A percentile compares a stretch with the other conserved stretches of the same genome.
Evolutionary conservation across 2,329 filamentous ascomycete species (phyloP).

Genomic region (Xylaria sp.): DNA sequence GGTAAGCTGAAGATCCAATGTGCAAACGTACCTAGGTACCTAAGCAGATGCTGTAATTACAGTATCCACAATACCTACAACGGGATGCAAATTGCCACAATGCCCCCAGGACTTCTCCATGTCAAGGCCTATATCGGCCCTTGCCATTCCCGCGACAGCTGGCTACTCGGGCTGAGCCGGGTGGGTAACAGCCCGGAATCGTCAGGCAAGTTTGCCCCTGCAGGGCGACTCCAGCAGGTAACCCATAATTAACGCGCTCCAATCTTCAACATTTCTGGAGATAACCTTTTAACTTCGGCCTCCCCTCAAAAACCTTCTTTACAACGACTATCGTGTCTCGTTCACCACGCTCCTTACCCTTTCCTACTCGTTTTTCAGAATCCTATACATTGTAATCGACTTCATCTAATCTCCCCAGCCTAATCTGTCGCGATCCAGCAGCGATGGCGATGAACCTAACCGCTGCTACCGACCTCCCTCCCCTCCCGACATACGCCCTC

Average conservation of each 20-base stretch:
- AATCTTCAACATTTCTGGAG: conserved; percentile 20
- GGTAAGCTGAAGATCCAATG: background rate
- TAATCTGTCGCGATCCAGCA: conserved; percentile 32
- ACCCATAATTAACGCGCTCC: conserved; percentile 32
- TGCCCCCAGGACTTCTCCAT: background rate
- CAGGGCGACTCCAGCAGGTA: background rate
- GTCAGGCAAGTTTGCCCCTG: background rate
- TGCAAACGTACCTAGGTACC: background rate
- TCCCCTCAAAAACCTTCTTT: conserved; percentile 28
- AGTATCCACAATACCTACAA: conserved; percentile 13
- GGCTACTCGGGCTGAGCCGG: conserved; percentile 20
- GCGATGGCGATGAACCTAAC: conserved; percentile 62
- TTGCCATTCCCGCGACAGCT: conserved; percentile 18
- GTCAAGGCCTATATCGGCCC: conserved; percentile 5
- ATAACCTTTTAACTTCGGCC: conserved; percentile 3
- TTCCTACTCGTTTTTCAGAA: conserved; percentile 36
- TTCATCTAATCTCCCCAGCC: conserved; percentile 18
- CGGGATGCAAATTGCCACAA: conserved; percentile 20
- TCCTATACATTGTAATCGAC: conserved; percentile 41
- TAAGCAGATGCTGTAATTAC: background rate
- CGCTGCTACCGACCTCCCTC: conserved; percentile 75
- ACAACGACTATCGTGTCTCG: conserved; percentile 21
- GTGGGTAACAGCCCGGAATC: background rate
- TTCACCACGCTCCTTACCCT: conserved; percentile 36
- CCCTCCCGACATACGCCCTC: conserved; percentile 84